A percentile compares a stretch with the other conserved stretches of the same genome.
These are phyloP conservation scores for Sporothrix mexicana DNA, from an alignment of 2,329 filamentous ascomycete species.

Conservation along the genomic window DNA sequence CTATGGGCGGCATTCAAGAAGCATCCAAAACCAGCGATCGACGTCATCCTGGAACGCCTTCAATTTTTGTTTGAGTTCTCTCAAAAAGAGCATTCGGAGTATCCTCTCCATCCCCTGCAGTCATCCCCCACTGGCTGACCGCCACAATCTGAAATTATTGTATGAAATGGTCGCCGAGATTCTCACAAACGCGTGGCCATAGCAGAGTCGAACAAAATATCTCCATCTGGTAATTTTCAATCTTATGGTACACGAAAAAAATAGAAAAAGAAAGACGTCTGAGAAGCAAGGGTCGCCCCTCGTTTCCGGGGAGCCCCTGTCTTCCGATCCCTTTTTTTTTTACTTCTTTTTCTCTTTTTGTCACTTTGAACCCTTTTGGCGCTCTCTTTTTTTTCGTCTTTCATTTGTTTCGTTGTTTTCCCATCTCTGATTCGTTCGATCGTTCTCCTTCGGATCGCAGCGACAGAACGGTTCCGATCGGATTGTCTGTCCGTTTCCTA, in stretches of 20 bases:
- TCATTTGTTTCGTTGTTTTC: not conserved
- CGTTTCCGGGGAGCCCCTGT: slow-evolving; percentile 16
- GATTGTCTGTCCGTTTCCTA: not conserved
- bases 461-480: not conserved
- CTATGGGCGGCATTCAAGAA: not conserved
- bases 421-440: not conserved
- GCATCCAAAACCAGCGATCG: not conserved
- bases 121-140: slow-evolving; percentile 7
- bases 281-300: not conserved
- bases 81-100: not conserved
- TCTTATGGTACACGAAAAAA: not conserved
- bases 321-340: not conserved
- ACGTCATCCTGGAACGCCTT: not conserved
- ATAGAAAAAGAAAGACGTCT: too few relatives aligned
- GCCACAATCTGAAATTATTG: not conserved
- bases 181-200: slow-evolving; percentile 2
- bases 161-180: not conserved
- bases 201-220: not conserved
- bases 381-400: not conserved
- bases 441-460: slow-evolving; percentile 8
- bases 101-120: not conserved
- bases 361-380: not conserved
- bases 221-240: slow-evolving; percentile 1
- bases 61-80: not conserved
- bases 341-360: not conserved